Base-by-base conservation (phyloP, 768 basidiomycete species). In the Obba rivulosa region DNA sequence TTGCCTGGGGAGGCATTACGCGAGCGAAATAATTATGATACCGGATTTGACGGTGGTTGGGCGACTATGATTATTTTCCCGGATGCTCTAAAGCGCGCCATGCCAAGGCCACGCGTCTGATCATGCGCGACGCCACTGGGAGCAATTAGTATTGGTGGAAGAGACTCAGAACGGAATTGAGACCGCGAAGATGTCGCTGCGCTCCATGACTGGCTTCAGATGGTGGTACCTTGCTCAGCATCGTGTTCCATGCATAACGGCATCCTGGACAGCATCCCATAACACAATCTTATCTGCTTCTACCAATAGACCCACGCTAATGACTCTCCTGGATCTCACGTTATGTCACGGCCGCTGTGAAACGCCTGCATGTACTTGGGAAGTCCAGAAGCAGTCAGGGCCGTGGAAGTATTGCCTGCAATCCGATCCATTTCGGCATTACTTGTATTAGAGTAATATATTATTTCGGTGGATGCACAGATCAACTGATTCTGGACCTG, bases 271-370 rank as follows among this genome's bases (percentile, higher is more conserved):
- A 50, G 56, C 46, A 44, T 53, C 51, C 43, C 50, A 48, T 46
- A 37, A 47, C 50, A 41, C 46, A 54, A 57, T 55, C 57, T 57
- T 57, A 57, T 55, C 57, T 52, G 53, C 53, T 49, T 54, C 51
- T 41, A 47, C 41, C 50, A 47, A 28, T 25, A 43, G 45, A 40
- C 31, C 36, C 50, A 51, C 46, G 48, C 49, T 43, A 45, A 42
- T 35, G 45, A 31, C 44, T 54, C 49, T 43, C 41, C 47, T 25
- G 38, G 18, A 38, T 55, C 57, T 46, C 57, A 55, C 57, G 53
- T 41, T 52, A 49, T 57, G 49, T 52, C 57, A 55, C 53, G 40
- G 40, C 43, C 45, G 41, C 46, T 36, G 34, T 38, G 45, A 53
- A 49, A 48, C 50, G 50, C 51, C 36, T 53, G 51, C 47, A 14